Base-by-base conservation (phyloP, 306 rosid genomes). In the Oemleria cerasiformis region DNA sequence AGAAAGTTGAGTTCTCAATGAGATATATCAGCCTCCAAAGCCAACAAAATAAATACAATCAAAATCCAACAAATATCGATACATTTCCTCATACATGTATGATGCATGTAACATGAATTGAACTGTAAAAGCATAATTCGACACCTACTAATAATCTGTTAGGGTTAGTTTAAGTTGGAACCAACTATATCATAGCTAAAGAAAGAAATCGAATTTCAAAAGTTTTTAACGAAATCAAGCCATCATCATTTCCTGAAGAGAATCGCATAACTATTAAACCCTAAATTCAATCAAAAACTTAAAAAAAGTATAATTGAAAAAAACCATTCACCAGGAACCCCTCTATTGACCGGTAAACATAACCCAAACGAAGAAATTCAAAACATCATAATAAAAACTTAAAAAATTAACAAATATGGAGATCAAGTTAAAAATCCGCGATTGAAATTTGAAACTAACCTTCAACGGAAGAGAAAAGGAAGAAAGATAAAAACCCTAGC, bases 361-460 rank as follows among this genome's bases (percentile, higher is more conserved):
- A n/a, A 42, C 58, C 13, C 3, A 49, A 30, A 68, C 12, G 7
- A 36, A 25, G 45, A 34, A 68, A 49, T 50, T 30, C 10, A 43
- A 57, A 25, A 13, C 34, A 55, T 9, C 14, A 49, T 30, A 54
- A 25, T 7, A 5, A 13, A 51, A 61, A 9, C 41, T 16, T 6
- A 21, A 76, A 14, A 36, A 45, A 0, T 11, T 11, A 19, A 63
- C 43, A 9, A 38, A n/a, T 4, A 3, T 19, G 54, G 55, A 57
- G 40, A 45, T 45, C 50, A 45, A 13, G 10, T 45, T 45, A 45
- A 45, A 45, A 45, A 45, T 0, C 15, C 5, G 11, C 50, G 10
- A n/a, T 12, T 60, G 19, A 65, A 12, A 41, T 53, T 41, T 8
- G 41, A 77, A 58, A 47, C 69, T 65, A 55, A 77, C 77, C 73